These are phyloP conservation scores for Epichloe coenophiala DNA, from an alignment of 2,329 filamentous ascomycete species.

Conservation along the genomic window DNA sequence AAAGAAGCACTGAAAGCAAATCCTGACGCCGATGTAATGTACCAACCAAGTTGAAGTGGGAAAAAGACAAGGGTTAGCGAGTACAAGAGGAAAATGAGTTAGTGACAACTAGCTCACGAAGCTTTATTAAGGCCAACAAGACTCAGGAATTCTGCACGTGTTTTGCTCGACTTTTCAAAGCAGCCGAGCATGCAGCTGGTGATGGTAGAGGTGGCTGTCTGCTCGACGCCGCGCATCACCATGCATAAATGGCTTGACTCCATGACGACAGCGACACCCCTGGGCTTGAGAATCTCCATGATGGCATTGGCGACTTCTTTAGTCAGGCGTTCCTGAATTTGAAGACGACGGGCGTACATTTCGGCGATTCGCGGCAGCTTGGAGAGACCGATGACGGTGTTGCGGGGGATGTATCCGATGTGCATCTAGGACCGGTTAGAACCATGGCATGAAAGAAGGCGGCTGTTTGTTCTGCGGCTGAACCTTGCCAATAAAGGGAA, in stretches of 20 bases:
- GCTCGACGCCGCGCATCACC: slow-evolving; percentile 97
- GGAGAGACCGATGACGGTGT: slow-evolving; percentile 85
- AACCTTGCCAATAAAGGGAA: slow-evolving; percentile 95
- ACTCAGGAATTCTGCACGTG: slow-evolving; percentile 87
- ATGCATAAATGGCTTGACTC: slow-evolving; percentile 95
- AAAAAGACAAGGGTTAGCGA: background rate
- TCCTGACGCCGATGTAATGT: background rate
- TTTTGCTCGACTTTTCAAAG: slow-evolving; percentile 86
- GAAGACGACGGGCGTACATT: slow-evolving; percentile 86
- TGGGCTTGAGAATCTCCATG: slow-evolving; percentile 82
- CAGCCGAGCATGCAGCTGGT: slow-evolving; percentile 97
- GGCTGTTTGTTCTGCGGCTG: slow-evolving; percentile 9
- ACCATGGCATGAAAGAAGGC: background rate
- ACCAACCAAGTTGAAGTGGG: background rate
- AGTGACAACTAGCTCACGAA: background rate
- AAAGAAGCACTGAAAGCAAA: background rate
- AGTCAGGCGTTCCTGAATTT: slow-evolving; percentile 92
- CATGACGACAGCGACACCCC: slow-evolving; percentile 94
- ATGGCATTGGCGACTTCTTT: slow-evolving; percentile 93
- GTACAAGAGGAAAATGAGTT: background rate
- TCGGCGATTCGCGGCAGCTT: slow-evolving; percentile 93
- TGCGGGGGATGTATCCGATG: slow-evolving; percentile 90
- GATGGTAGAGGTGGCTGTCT: slow-evolving; percentile 74
- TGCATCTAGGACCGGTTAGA: slow-evolving; percentile 59
- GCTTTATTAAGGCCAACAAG: slow-evolving; percentile 48